phyloP scores from a whole-genome alignment of 306 rosid species.

The Vachellia collinsii region DNA sequence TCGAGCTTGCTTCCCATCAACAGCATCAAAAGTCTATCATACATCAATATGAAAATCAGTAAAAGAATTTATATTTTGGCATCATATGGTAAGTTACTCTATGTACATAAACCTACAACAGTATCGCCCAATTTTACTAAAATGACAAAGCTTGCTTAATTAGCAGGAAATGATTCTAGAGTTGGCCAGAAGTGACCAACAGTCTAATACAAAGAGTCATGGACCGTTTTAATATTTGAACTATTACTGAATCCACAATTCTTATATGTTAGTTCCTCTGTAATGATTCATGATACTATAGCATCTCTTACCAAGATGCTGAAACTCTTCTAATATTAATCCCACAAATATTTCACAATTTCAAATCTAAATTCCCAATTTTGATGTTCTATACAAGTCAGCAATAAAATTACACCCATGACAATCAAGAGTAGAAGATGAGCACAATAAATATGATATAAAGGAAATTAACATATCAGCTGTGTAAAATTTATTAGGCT shows the following conservation, averaged over 20 bases:
- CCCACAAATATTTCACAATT: not conserved
- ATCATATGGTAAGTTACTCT: constrained; percentile 15
- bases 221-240: not conserved
- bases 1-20: constrained; percentile 99
- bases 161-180: constrained; percentile 9
- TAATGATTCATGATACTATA: not conserved
- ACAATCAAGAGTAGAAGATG: constrained; percentile 13
- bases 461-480: not conserved
- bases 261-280: not conserved
- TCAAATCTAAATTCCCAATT: constrained; percentile 3
- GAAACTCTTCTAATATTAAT: constrained; percentile 3
- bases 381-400: not conserved
- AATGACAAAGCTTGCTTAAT: constrained; percentile 22
- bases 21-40: constrained; percentile 93
- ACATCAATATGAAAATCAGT: constrained; percentile 25
- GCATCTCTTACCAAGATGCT: not conserved
- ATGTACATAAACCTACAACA: constrained; percentile 1
- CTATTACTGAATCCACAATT: not conserved
- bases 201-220: constrained; percentile 2
- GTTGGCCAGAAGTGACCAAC: not conserved
- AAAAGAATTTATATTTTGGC: constrained; percentile 1
- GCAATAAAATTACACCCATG: constrained; percentile 15
- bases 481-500: constrained; percentile 13
- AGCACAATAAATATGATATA: constrained; percentile 1
- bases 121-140: not conserved